Percentiles rank a stretch among this genome's conserved stretches.
Conservation (phyloP, 345 rosid species). For the Cardamine occulta region DNA sequence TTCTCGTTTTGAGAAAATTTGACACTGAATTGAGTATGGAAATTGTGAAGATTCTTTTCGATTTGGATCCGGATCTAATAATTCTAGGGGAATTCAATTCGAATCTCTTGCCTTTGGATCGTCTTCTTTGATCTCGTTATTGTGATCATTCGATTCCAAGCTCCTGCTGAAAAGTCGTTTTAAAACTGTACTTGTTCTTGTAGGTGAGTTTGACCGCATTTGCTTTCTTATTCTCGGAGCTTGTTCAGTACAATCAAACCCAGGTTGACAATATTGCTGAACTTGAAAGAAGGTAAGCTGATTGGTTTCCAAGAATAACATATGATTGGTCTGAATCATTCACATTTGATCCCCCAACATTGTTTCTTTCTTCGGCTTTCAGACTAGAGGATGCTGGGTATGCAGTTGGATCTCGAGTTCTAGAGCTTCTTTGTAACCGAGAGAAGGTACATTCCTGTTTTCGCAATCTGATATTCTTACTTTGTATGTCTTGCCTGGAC, state of each 20-base stretch:
- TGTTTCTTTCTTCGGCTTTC: slow-evolving; percentile 17
- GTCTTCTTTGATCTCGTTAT: slow-evolving; percentile 3
- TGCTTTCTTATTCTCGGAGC: slow-evolving; percentile 71
- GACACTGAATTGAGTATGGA: slow-evolving; percentile 29
- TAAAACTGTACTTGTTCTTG: slow-evolving; percentile 5
- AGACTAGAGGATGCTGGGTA: slow-evolving; percentile 98
- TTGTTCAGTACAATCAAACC: slow-evolving; percentile 95
- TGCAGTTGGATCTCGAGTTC: slow-evolving; percentile 86
- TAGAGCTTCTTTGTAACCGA: slow-evolving; percentile 89
- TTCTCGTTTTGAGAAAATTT: background rate
- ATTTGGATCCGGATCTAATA: slow-evolving; percentile 35
- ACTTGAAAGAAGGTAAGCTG: slow-evolving; percentile 77
- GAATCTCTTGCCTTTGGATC: slow-evolving; percentile 10
- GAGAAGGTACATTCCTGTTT: slow-evolving; percentile 60
- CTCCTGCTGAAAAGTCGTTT: background rate
- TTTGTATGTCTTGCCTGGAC: background rate
- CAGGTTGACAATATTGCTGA: slow-evolving; percentile 97
- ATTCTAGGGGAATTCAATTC: background rate
- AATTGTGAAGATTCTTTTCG: slow-evolving; percentile 10
- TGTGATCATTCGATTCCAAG: slow-evolving; percentile 2
- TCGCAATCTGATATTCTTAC: background rate
- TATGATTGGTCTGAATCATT: background rate
- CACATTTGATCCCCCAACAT: background rate
- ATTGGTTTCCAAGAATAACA: background rate
- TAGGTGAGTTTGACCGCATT: slow-evolving; percentile 72